Conservation (phyloP, 495 filamentous ascomycete genomes). For the Delitschia confertaspora region DNA sequence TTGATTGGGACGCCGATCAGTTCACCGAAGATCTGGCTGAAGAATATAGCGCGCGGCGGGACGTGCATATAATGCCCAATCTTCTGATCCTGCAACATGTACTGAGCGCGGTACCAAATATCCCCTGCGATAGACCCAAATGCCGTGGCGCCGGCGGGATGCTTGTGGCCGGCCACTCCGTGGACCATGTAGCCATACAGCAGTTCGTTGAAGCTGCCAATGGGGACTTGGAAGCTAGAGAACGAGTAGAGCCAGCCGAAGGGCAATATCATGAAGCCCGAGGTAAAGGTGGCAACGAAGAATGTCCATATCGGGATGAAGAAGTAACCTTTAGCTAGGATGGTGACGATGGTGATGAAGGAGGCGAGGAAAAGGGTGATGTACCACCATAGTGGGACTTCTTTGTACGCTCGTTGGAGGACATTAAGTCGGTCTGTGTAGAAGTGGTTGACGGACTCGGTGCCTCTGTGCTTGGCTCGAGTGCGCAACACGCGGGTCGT, state of each 20-base stretch:
- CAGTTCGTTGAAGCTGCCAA: slow-evolving; percentile 46
- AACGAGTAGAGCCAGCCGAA: slow-evolving; percentile 50
- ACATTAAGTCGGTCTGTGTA: slow-evolving; percentile 48
- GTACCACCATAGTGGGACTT: slow-evolving; percentile 51
- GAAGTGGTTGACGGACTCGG: slow-evolving; percentile 41
- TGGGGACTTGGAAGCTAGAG: slow-evolving; percentile 46
- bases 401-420: slow-evolving; percentile 46
- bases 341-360: slow-evolving; percentile 42
- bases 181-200: slow-evolving; percentile 52
- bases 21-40: slow-evolving; percentile 46
- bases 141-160: slow-evolving; percentile 45
- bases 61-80: slow-evolving; percentile 53
- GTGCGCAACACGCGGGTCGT: slow-evolving; percentile 37
- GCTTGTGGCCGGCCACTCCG: slow-evolving; percentile 38
- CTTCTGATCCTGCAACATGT: slow-evolving; percentile 43
- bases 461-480: slow-evolving; percentile 22
- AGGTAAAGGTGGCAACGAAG: slow-evolving; percentile 44
- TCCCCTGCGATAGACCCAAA: slow-evolving; percentile 46
- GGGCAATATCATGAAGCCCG: slow-evolving; percentile 44
- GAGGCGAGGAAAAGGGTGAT: slow-evolving; percentile 39
- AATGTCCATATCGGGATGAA: slow-evolving; percentile 52
- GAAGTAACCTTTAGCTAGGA: slow-evolving; percentile 40
- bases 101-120: slow-evolving; percentile 42
- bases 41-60: slow-evolving; percentile 39
- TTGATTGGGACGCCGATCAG: slow-evolving; percentile 45